phyloP scores from a whole-genome alignment of 768 basidiomycete genomes.

The Amanita thiersii region DNA sequence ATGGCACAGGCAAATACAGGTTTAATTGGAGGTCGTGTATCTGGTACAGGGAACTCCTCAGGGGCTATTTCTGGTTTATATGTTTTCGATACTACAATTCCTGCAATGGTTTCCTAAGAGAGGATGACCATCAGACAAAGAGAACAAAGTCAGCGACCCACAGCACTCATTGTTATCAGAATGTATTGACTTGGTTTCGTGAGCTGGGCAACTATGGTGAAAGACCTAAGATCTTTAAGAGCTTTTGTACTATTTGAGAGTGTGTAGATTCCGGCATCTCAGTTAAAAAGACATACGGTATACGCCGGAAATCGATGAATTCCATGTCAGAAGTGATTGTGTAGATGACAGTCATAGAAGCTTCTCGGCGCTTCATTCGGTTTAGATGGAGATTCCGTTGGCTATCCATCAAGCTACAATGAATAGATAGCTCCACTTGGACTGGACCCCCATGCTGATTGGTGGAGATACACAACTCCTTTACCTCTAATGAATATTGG shows the following conservation, averaged over 20 bases:
- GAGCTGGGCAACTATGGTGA: slow-evolving; percentile 51
- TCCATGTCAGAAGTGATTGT: slow-evolving; percentile 69
- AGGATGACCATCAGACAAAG: slow-evolving; percentile 1
- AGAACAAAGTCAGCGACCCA: slow-evolving; percentile 22
- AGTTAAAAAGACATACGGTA: slow-evolving; percentile 41
- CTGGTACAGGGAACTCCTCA: slow-evolving; percentile 52
- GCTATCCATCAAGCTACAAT: slow-evolving; percentile 43
- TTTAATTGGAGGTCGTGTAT: slow-evolving; percentile 59
- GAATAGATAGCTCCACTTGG: slow-evolving; percentile 44
- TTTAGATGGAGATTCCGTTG: slow-evolving; percentile 18
- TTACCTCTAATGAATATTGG: slow-evolving; percentile 45
- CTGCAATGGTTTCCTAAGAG: slow-evolving; percentile 67
- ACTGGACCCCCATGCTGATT: slow-evolving; percentile 44
- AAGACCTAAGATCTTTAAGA: slow-evolving; percentile 50
- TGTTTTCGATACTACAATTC: slow-evolving; percentile 40
- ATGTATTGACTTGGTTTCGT: slow-evolving; percentile 72
- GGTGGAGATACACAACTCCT: slow-evolving; percentile 35
- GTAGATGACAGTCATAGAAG: slow-evolving; percentile 64
- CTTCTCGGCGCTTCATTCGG: slow-evolving; percentile 34
- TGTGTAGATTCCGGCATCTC: not conserved
- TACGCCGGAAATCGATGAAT: slow-evolving; percentile 74
- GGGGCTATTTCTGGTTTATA: slow-evolving; percentile 52
- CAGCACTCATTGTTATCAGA: slow-evolving; percentile 52
- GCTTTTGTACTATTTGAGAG: slow-evolving; percentile 50
- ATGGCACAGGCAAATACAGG: not conserved